Evolutionary conservation across 2,329 filamentous ascomycete species (phyloP).

Genomic region (Sarocladiaceae sp.): DNA sequence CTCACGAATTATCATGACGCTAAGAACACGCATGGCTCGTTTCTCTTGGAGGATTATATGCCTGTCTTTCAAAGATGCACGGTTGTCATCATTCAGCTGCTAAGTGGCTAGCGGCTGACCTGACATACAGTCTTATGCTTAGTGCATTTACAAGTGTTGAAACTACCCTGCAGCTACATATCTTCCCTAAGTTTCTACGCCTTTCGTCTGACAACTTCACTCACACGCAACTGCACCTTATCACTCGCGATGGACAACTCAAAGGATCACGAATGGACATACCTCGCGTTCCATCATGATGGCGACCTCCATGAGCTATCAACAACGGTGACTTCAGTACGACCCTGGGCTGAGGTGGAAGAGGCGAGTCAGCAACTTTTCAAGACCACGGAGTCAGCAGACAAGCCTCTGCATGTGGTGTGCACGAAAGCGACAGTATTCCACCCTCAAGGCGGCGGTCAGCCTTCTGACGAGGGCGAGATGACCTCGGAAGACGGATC

Average conservation of each 20-base stretch:
- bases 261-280: constrained; percentile 22
- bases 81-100: too few relatives aligned
- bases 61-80: too few relatives aligned
- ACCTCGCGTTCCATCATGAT: constrained; percentile 41
- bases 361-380: constrained; percentile 50
- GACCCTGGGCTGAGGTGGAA: constrained; percentile 45
- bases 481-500: constrained; percentile 34
- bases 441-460: constrained; percentile 70
- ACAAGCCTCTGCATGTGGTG: constrained; percentile 39
- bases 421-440: constrained; percentile 66
- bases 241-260: constrained; percentile 1
- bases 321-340: constrained; percentile 41
- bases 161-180: too few relatives aligned
- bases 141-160: too few relatives aligned
- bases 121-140: too few relatives aligned
- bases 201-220: not conserved
- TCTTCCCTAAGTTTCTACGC: too few relatives aligned
- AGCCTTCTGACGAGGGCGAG: constrained; percentile 62
- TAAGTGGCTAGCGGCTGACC: too few relatives aligned
- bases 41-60: too few relatives aligned
- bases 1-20: too few relatives aligned
- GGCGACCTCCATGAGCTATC: constrained; percentile 37
- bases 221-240: not conserved
- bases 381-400: constrained; percentile 32
- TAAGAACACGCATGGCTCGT: too few relatives aligned